phyloP scores from a whole-genome alignment of 768 basidiomycete genomes.

The Tephrocybe rancida region DNA sequence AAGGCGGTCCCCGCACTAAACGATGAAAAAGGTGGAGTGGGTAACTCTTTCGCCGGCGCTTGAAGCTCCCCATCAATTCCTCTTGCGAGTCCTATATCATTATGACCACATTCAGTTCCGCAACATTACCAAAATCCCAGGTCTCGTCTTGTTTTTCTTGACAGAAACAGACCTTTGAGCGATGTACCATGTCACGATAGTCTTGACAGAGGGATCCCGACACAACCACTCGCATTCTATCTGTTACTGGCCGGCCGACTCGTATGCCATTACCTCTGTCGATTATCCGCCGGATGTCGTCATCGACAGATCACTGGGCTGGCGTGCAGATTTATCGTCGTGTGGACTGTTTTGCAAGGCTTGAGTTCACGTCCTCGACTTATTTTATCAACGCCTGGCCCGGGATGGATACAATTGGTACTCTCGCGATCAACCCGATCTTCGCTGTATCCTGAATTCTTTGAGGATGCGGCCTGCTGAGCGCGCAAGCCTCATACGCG shows the following conservation, averaged over 20 bases:
- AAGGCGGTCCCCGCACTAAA: neutral
- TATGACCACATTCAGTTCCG: neutral
- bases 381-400: neutral
- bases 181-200: neutral
- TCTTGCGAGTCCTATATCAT: neutral
- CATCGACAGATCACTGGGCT: neutral
- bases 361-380: conserved; percentile 5
- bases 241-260: neutral
- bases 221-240: neutral
- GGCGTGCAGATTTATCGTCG: conserved; percentile 6
- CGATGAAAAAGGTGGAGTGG: neutral
- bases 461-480: neutral
- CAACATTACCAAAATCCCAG: neutral
- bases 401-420: neutral
- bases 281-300: neutral
- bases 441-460: neutral
- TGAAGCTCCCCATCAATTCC: neutral
- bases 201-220: neutral
- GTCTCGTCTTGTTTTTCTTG: neutral
- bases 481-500: neutral
- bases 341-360: conserved; percentile 13
- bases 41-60: neutral
- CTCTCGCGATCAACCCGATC: neutral
- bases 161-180: neutral
- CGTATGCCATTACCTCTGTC: neutral